A percentile compares a stretch with the other conserved stretches of the same genome.
These are phyloP conservation scores for Clonostachys solani DNA, from an alignment of 2,329 filamentous ascomycete species.

Conservation along the genomic window DNA sequence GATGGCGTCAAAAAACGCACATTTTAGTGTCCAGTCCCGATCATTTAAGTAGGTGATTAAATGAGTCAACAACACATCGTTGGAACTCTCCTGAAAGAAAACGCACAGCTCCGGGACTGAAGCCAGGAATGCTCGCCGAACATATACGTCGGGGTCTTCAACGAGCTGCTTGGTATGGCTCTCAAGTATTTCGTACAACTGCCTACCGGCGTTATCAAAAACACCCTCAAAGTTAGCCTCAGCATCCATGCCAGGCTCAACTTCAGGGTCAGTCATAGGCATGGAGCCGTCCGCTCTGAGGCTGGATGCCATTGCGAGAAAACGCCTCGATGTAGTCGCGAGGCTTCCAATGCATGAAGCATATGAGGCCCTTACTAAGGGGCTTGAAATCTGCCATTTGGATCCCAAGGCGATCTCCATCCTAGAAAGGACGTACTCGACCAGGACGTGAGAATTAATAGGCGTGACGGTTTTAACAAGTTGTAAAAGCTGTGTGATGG, in stretches of 20 bases:
- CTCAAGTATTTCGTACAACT: constrained; percentile 82
- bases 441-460: constrained; percentile 65
- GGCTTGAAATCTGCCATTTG: constrained; percentile 43
- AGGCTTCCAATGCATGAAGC: constrained; percentile 88
- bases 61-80: constrained; percentile 94
- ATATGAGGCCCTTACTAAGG: constrained; percentile 83
- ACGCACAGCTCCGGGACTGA: constrained; percentile 91
- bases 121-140: constrained; percentile 84
- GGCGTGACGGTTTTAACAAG: constrained; percentile 85
- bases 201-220: constrained; percentile 81
- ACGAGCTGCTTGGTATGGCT: constrained; percentile 84
- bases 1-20: constrained; percentile 92
- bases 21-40: constrained; percentile 93
- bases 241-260: constrained; percentile 65
- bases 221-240: constrained; percentile 74
- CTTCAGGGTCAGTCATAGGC: constrained; percentile 71
- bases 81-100: constrained; percentile 90
- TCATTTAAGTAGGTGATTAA: constrained; percentile 97
- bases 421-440: constrained; percentile 63
- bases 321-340: constrained; percentile 77
- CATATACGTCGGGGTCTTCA: constrained; percentile 79
- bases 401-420: constrained; percentile 51
- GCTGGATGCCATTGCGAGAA: constrained; percentile 87
- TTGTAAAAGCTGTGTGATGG: constrained; percentile 82
- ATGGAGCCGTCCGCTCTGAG: constrained; percentile 80